A percentile compares a stretch with the other conserved stretches of the same genome.
These are phyloP conservation scores for Calamus simplicifolius DNA, from an alignment of 176 grass and related monocot genomes.

Conservation along the genomic window DNA sequence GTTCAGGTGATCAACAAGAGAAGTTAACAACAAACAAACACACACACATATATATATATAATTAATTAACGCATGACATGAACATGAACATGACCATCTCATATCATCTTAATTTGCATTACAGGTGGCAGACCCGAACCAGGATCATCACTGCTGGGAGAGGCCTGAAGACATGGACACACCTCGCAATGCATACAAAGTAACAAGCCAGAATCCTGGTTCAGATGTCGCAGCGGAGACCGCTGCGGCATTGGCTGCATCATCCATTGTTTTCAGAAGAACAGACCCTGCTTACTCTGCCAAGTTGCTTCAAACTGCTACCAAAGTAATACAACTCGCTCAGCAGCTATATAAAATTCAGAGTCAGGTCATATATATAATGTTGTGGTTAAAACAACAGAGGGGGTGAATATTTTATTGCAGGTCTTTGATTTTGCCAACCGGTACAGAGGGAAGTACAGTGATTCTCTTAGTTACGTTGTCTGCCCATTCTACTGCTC, in stretches of 20 bases:
- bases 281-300: conserved; percentile 42
- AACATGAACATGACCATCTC: neutral
- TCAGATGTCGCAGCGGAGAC: conserved; percentile 85
- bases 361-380: neutral
- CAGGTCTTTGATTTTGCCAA: conserved; percentile 71
- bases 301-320: conserved; percentile 35
- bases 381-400: neutral
- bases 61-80: neutral
- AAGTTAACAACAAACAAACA: too few relatives aligned
- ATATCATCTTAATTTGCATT: neutral
- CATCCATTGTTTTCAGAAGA: conserved; percentile 42
- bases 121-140: conserved; percentile 51
- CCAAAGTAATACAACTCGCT: neutral
- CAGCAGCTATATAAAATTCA: neutral
- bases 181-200: conserved; percentile 41
- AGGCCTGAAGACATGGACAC: conserved; percentile 74
- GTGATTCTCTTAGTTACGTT: conserved; percentile 56
- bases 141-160: conserved; percentile 72
- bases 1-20: conserved; percentile 34
- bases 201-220: conserved; percentile 41
- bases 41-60: too few relatives aligned
- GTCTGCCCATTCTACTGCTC: conserved; percentile 65
- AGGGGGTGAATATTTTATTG: neutral
- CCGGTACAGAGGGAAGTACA: conserved; percentile 51
- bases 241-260: conserved; percentile 50